Base-by-base conservation (phyloP, 2,329 filamentous ascomycete species). In the Diaporthe sp. region DNA sequence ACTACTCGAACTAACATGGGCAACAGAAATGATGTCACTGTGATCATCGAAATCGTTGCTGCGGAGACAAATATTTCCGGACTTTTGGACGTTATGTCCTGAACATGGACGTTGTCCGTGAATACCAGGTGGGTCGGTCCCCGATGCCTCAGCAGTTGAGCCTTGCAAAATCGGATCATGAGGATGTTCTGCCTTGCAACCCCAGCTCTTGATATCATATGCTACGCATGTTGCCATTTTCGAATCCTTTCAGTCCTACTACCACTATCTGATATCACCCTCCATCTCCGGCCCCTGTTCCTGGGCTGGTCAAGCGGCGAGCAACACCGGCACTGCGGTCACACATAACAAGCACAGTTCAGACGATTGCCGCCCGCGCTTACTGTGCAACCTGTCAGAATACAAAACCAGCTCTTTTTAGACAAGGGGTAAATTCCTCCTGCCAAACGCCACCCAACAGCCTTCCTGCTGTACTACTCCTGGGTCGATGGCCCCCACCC, bases 381-480 rank as follows among this genome's bases (percentile, higher is more conserved):
- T 44, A 53, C 39, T n/a, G 46, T 57, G 46, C 42, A 37, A 72
- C 67, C 68, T 72, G 57, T 74, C 73, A 74, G 49, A 67, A 59
- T 15, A 51, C 69, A 28, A 72, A n/a, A 25, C 61, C 28, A 46
- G 49, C 46, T 53, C 31, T 28, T 51, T 51, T 42, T 42, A 25
- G 46, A 49, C 72, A 53, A 42, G 74, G 74, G 53, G n/a, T 15
- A 13, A 39, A 15, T 58, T 76, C 74, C 74, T 76, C 46, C 44
- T 22, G 46, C 9, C 37, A 53, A 74, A 42, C 71, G 74, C 74
- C 74, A 74, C 62, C 70, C 74, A 74, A 71, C 71, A 70, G 37
- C 31, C 46, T 53, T 74, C 57, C 70, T 74, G 46, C 55, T 65
- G 37, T 58, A 31, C 57, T 51, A 62, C 65, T n/a, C 55, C 57